A percentile compares a stretch with the other conserved stretches of the same genome.
Conservation (phyloP, 192 early-diverging fungal species). For the Podila minutissima region DNA sequence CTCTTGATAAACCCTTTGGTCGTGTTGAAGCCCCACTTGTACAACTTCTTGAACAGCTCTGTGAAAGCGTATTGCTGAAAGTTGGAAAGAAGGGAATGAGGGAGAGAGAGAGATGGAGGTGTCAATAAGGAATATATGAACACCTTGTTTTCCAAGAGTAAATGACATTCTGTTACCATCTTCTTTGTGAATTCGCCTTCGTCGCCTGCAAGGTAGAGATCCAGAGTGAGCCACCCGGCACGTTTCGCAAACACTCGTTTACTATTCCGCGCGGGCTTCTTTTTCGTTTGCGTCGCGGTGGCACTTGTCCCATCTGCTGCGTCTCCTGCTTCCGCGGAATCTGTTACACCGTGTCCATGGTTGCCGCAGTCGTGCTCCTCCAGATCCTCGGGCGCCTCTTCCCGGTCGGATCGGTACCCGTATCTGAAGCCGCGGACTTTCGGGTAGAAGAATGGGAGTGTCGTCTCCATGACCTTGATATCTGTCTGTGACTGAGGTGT, state of each 20-base stretch:
- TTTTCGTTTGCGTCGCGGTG: slow-evolving; percentile 4
- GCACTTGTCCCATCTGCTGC: not conserved
- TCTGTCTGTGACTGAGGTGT: not conserved
- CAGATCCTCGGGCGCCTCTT: slow-evolving; percentile 21
- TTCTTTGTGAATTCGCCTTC: slow-evolving; percentile 48
- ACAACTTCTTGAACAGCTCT: slow-evolving; percentile 73
- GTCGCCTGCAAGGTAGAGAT: slow-evolving; percentile 28
- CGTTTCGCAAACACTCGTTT: slow-evolving; percentile 18
- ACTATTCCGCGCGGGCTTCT: not conserved
- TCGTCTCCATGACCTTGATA: slow-evolving; percentile 6
- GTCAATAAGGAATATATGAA: not conserved
- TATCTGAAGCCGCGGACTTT: slow-evolving; percentile 55
- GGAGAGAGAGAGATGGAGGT: not conserved
- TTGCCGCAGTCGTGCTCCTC: slow-evolving; percentile 2
- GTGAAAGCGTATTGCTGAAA: slow-evolving; percentile 65
- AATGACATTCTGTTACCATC: slow-evolving; percentile 29
- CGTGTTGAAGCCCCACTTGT: slow-evolving; percentile 79
- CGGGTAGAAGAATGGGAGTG: slow-evolving; percentile 59
- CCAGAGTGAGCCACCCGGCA: slow-evolving; percentile 40
- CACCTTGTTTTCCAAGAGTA: not conserved
- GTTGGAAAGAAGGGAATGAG: not conserved
- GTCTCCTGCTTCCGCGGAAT: not conserved
- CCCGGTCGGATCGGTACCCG: slow-evolving; percentile 22
- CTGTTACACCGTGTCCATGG: not conserved
- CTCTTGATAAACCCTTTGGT: slow-evolving; percentile 78